phyloP scores from a whole-genome alignment of 208 protist species.

The Balamuthia mandrillaris region DNA sequence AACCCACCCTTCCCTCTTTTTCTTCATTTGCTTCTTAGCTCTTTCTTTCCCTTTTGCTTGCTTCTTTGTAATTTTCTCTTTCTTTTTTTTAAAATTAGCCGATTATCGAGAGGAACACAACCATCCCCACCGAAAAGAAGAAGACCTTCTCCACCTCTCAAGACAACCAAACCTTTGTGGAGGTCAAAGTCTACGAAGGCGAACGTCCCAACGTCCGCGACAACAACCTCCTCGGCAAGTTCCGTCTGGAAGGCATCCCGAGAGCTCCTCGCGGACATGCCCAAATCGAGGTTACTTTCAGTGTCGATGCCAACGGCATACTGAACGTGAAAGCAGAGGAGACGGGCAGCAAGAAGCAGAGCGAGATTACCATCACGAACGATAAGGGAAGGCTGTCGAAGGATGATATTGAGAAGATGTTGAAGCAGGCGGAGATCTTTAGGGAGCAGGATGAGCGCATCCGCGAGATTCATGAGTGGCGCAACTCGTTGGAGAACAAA shows the following conservation, averaged over 20 bases:
- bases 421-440: slow-evolving; percentile 79
- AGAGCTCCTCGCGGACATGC: slow-evolving; percentile 80
- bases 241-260: slow-evolving; percentile 91
- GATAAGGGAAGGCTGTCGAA: slow-evolving; percentile 87
- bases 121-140: slow-evolving; percentile 88
- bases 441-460: slow-evolving; percentile 82
- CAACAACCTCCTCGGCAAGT: slow-evolving; percentile 94
- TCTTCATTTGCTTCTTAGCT: too few relatives aligned
- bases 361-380: slow-evolving; percentile 87
- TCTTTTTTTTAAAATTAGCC: too few relatives aligned
- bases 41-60: too few relatives aligned
- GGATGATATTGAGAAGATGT: slow-evolving; percentile 81
- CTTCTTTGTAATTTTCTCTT: too few relatives aligned
- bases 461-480: slow-evolving; percentile 69
- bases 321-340: slow-evolving; percentile 89
- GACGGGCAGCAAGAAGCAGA: slow-evolving; percentile 81
- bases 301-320: slow-evolving; percentile 96
- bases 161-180: slow-evolving; percentile 85
- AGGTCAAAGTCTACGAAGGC: slow-evolving; percentile 95
- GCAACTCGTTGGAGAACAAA: slow-evolving; percentile 74
- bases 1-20: background rate
- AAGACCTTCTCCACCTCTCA: slow-evolving; percentile 92
- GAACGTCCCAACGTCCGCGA: slow-evolving; percentile 96
- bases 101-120: slow-evolving; percentile 86
- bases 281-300: slow-evolving; percentile 96